Evolutionary conservation across 768 basidiomycete genomes (phyloP), one percentile per base, ranked within the genome.

Genomic region (Cyathus striatus): DNA sequence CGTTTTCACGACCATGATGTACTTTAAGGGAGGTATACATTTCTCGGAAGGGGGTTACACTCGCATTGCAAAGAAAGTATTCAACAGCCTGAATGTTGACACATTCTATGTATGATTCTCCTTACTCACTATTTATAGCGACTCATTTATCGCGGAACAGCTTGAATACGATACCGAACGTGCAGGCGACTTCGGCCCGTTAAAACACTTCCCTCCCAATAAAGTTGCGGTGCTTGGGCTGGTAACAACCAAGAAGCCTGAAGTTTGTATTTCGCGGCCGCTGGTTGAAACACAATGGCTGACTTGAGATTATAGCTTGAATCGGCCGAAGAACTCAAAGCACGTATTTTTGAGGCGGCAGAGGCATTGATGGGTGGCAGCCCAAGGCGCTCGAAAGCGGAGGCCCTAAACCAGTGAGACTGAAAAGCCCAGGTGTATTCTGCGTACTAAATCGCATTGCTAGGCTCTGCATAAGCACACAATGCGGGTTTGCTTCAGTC

Each of bases 151-250:
- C 9, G 24, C 34, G 39, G 62, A 55, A 51, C 49, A 75, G 79
- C 68, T 83, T 27, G 80, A 82, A 59, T 83, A 80, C 55, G 81
- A 84, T 57, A 76, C 73, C n/a, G 72, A 72, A 47, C 77, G 79
- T 38, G 72, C 79, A 2, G 81, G 81, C 21, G 70, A 76, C 45
- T 82, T 82, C 49, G 51, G 64, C 44, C 76, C 80, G n/a, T 67
- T 82, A 12, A 72, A 64, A 55, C 54, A 65, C 48, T 63, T 82
- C 9, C 80, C 80, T 1, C 56, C 61, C 6, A 63, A 69, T 48
- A 75, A 72, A 50, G 60, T 64, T 10, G 73, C 56, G 18, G 74
- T 77, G 17, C 62, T 77, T 5, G 75, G 75, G 2, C 59, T 77
- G 26, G 69, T 77, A 21, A 72, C 74, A 3, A 73, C 73, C 1